These are phyloP conservation scores for Cotoneaster glaucophyllus DNA, from an alignment of 306 rosid genomes.

Conservation along the genomic window DNA sequence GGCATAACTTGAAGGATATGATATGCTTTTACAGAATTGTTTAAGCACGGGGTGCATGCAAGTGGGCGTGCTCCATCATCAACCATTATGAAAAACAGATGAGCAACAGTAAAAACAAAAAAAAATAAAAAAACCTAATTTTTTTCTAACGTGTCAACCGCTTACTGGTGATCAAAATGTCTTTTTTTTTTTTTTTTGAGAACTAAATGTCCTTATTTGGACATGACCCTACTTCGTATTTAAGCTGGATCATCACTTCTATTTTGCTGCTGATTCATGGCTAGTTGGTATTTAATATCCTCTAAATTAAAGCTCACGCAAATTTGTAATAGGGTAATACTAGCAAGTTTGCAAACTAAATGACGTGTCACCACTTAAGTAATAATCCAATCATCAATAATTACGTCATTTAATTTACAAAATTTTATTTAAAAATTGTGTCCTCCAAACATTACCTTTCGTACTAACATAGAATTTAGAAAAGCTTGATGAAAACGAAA, in stretches of 20 bases:
- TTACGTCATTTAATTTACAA: too few species aligned
- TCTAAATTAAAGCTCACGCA: neutral
- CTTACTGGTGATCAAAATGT: neutral
- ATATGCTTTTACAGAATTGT: slow-evolving; percentile 1
- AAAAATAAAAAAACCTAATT: neutral
- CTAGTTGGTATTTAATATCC: neutral
- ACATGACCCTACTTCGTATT: neutral
- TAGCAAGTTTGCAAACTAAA: too few species aligned
- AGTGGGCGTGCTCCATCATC: slow-evolving; percentile 47
- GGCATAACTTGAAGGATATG: slow-evolving; percentile 14
- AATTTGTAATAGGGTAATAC: too few species aligned
- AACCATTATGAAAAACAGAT: slow-evolving; percentile 17
- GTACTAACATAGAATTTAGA: neutral
- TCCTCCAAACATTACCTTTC: too few species aligned
- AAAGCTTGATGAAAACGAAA: neutral
- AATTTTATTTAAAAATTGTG: too few species aligned
- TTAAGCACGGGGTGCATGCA: slow-evolving; percentile 20
- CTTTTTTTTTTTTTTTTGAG: too few species aligned
- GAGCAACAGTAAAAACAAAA: slow-evolving; percentile 2
- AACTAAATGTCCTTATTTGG: neutral
- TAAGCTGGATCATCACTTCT: neutral
- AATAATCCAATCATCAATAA: too few species aligned
- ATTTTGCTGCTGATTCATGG: neutral
- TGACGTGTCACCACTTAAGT: too few species aligned
- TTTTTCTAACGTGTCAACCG: slow-evolving; percentile 1